Base-by-base conservation (phyloP, 129 eudicot species). In the Flaveria trinervia region DNA sequence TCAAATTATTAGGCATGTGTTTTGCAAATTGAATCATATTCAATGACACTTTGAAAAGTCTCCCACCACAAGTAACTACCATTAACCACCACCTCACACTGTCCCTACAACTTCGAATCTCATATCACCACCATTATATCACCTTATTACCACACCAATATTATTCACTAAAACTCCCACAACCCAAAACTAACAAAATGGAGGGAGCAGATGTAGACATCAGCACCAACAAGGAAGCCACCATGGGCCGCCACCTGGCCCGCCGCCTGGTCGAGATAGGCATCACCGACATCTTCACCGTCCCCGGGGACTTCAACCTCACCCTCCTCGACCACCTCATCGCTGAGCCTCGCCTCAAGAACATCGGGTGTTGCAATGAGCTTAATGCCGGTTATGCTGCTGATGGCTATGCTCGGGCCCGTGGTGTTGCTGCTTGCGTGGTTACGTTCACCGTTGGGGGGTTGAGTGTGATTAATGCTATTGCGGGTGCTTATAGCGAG, bases 401-500 rank as follows among this genome's bases (percentile, higher is more conserved):
- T 15, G 93, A 88, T 44, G 93, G 93, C 0, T 88, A 88, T 33
- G 93, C 93, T 0, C 23, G 93, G 52, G 17, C 77, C 3, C 90
- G 90, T 1, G 90, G 93, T 3, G 93, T 83, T 8, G 93, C 88
- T 4, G 88, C 88, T 5, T 88, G 93, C 13, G 93, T 74, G 2
- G 93, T 88, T n/a, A 88, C 93, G 3, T 88, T 88, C 54, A 88
- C 93, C 7, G 93, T 88, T 18, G 93, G 93, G 7, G 93, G 93
- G 28, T 64, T 88, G 68, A 88, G 93, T 22, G 86, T 88, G 25
- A 20, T 88, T 12, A 88, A 88, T 33, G 90, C 93, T 0, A 86
- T 88, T 9, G 93, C 93, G 1, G 90, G 93, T 4, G 93, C 93
- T 46, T 81, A 88, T 68, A 88, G 93, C 44, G 93, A 88, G 84